phyloP scores from a whole-genome alignment of 1,284 basidiomycete species.

The Cerrena zonata region DNA sequence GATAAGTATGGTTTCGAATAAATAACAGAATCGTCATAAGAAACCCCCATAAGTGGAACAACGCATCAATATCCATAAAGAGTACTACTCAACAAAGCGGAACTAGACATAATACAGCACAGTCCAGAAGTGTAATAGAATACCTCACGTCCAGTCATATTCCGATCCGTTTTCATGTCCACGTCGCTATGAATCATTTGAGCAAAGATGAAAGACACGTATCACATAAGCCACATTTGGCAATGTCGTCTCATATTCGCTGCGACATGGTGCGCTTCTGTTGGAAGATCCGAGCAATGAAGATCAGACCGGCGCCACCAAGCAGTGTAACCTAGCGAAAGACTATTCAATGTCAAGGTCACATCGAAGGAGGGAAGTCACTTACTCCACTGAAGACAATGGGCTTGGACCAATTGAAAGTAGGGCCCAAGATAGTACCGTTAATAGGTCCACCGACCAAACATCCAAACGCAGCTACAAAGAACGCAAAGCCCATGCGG shows the following conservation, averaged over 20 bases:
- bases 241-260: neutral
- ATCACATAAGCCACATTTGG: too few relatives aligned
- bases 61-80: too few relatives aligned
- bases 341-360: neutral
- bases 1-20: too few relatives aligned
- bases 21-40: too few relatives aligned
- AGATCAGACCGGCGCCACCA: neutral
- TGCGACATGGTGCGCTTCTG: neutral
- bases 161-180: too few relatives aligned
- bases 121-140: too few relatives aligned
- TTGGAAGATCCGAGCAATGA: neutral
- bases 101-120: too few relatives aligned
- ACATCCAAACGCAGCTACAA: neutral
- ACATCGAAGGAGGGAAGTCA: neutral
- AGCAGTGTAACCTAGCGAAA: neutral
- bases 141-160: too few relatives aligned
- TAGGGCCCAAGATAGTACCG: constrained; percentile 9
- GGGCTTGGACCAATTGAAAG: constrained; percentile 9
- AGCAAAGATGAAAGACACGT: too few relatives aligned
- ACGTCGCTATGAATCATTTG: too few relatives aligned
- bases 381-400: constrained; percentile 11
- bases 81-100: too few relatives aligned
- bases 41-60: too few relatives aligned
- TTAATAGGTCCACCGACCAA: constrained; percentile 5
- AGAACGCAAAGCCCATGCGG: constrained; percentile 2